These are phyloP conservation scores for Teunomyces funiuensis DNA, from an alignment of 805 yeast genomes.

Conservation along the genomic window DNA sequence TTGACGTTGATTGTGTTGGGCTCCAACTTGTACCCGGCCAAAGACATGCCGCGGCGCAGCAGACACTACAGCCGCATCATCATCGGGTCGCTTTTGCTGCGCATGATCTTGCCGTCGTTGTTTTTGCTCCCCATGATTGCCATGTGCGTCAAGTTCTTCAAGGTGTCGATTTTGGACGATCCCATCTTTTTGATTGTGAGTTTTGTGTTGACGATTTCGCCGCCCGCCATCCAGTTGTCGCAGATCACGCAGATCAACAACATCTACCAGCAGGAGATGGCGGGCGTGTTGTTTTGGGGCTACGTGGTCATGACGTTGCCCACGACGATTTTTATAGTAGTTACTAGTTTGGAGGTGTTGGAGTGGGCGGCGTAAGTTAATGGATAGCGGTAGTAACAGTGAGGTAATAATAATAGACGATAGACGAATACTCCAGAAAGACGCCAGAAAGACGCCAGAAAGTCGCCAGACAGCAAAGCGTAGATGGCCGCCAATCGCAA, in stretches of 20 bases:
- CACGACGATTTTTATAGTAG: constrained; percentile 70
- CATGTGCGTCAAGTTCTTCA: constrained; percentile 58
- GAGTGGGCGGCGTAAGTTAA: constrained; percentile 25
- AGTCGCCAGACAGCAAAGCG: too few relatives aligned
- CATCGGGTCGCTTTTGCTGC: constrained; percentile 65
- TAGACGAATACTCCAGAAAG: too few relatives aligned
- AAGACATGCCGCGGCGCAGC: constrained; percentile 66
- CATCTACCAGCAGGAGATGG: constrained; percentile 78
- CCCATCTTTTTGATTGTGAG: constrained; percentile 79
- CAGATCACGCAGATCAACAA: constrained; percentile 79
- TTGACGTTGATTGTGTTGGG: constrained; percentile 74
- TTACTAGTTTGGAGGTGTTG: constrained; percentile 60
- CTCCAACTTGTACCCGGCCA: constrained; percentile 69
- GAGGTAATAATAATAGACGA: too few relatives aligned
- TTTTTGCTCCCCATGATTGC: constrained; percentile 68
- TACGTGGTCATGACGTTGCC: constrained; percentile 75
- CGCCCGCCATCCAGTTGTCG: constrained; percentile 81
- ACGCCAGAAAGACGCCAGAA: too few relatives aligned
- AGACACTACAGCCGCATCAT: constrained; percentile 62
- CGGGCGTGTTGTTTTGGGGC: constrained; percentile 80
- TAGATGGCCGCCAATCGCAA: too few relatives aligned
- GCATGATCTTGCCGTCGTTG: constrained; percentile 77
- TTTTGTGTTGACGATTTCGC: constrained; percentile 71
- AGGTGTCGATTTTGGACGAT: constrained; percentile 70
- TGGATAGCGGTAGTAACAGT: too few relatives aligned